Base-by-base conservation (phyloP, 208 protist species). In the Wallacemonas rigidus region DNA sequence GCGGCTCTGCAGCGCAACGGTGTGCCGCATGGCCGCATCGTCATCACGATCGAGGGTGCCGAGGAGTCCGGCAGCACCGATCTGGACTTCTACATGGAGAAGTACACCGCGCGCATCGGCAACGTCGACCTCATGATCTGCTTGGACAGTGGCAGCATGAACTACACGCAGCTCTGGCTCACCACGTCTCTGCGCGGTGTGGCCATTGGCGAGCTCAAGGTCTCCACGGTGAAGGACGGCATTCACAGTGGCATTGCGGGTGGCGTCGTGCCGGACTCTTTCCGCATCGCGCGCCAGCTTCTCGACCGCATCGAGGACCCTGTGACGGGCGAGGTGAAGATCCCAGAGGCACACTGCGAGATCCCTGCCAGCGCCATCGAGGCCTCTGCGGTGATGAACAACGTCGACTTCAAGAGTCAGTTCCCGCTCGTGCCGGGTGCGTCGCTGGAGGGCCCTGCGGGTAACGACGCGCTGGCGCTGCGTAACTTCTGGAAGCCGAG, bases 121-220 rank as follows among this genome's bases (percentile, higher is more conserved):
- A 83, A 87, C 67, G 81, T 94, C 35, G 84, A 91, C 60, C 74
- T 98, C 4, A 89, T 99, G 72, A 79, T 98, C n/a, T 98, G 96
- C 76, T 81, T 99, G 14, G 98, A 99, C 82, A 93, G 85, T 76
- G 98, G 97, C 57, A 82, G 77, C 67, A 82, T 94, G 64, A 98
- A 97, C 72, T 99, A 99, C 73, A 86, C 98, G n/a, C 89, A 98
- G 75, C 62, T 99, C 40, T 99, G 96, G 96, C 82, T 98, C 38
- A 98, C 95, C 55, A 95, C 91, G 9, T 97, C 93, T 4, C 82
- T 99, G 43, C 92, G 98, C 63, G 98, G 98, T 44, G 75, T 98
- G 7, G 65, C 85, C 2, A 83, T 70, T 53, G 97, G 96, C 51
- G 75, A 85, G 40, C 85, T 99, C 15, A 83, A 70, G 1, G 92